These are phyloP conservation scores for Tilletiopsis washingtonensis DNA, from an alignment of 1,284 basidiomycete genomes.

Conservation along the genomic window DNA sequence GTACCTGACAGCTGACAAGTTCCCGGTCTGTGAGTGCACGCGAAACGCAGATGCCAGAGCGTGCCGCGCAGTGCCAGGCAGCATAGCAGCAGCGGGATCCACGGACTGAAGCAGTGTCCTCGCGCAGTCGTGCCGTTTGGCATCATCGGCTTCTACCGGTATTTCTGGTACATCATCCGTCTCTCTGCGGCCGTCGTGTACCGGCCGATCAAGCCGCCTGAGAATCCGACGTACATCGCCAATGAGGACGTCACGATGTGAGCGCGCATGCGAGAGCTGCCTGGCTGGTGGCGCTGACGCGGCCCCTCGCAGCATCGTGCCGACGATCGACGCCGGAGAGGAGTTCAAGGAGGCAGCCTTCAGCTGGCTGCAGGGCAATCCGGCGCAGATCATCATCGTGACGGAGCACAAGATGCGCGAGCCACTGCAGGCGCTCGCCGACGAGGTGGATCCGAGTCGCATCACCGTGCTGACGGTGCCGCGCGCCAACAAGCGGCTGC, in stretches of 20 bases:
- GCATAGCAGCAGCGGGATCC: not conserved
- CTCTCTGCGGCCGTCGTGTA: conserved; percentile 62
- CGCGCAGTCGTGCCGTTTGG: conserved; percentile 76
- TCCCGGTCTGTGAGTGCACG: conserved; percentile 63
- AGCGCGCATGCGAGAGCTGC: not conserved
- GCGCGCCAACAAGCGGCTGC: conserved; percentile 82
- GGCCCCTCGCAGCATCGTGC: conserved; percentile 58
- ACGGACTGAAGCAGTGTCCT: conserved; percentile 4
- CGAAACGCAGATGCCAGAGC: not conserved
- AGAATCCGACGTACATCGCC: conserved; percentile 78
- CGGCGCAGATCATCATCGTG: conserved; percentile 86
- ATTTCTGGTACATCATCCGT: conserved; percentile 12
- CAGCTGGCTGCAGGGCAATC: conserved; percentile 79
- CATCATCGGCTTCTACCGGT: conserved; percentile 59
- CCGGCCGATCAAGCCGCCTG: conserved; percentile 72
- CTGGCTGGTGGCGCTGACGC: not conserved
- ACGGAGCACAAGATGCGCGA: conserved; percentile 82
- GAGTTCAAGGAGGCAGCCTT: conserved; percentile 86
- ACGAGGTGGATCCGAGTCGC: conserved; percentile 69
- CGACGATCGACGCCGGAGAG: conserved; percentile 86
- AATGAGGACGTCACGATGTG: conserved; percentile 79
- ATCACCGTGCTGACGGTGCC: conserved; percentile 83
- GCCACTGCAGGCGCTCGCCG: conserved; percentile 74
- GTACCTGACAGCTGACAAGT: conserved; percentile 69
- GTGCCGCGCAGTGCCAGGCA: not conserved